Evolutionary conservation across 139 green algal species (phyloP), one percentile per base, ranked within the genome.

Genomic region (Ettlia oleoabundans): DNA sequence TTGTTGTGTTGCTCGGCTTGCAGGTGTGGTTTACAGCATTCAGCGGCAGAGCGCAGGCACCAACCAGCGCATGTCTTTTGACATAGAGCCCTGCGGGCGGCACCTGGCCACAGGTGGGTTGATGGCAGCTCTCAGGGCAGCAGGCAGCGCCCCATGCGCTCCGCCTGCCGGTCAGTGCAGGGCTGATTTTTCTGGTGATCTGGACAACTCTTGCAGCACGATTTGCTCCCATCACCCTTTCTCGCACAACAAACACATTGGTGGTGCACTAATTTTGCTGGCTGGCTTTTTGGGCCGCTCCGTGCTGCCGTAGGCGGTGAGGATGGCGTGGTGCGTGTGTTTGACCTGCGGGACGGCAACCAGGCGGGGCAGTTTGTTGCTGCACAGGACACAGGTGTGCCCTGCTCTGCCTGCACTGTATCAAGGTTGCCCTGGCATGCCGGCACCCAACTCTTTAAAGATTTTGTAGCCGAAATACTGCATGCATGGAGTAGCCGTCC

Each of bases 31-130:
- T 64, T 98, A 97, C 86, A 79, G 68, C 43, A 68, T 98, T 77
- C 52, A 78, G 38, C 85, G 94, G 0, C 66, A 84, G 35, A 92
- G 85, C 1, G 64, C 32, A 1, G 73, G 22, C 43, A 98, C 95
- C 37, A 98, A 98, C 83, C 95, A 98, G 92, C 89, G 93, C 28
- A 93, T 98, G n/a, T 82, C 87, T 37, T 98, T 98, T 84, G 91
- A 95, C 81, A 94, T 98, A n/a, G 95, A 98, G 77, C 92, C 95
- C 1, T 91, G 88, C 35, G 95, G 95, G 13, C 80, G 92, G 7
- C 94, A 98, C 80, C 81, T 98, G 32, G 88, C 90, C 7, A 94
- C 93, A 30, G 94, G 94, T 65, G 80, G 18, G 41, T 22, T 19
- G 67, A 21, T 30, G 10, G 58, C 58, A 10, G 58, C 9, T 66